Evolutionary conservation across 257 asterid species (phyloP), one percentile per base, ranked within the genome.

Genomic region (Haberlea rhodopensis): DNA sequence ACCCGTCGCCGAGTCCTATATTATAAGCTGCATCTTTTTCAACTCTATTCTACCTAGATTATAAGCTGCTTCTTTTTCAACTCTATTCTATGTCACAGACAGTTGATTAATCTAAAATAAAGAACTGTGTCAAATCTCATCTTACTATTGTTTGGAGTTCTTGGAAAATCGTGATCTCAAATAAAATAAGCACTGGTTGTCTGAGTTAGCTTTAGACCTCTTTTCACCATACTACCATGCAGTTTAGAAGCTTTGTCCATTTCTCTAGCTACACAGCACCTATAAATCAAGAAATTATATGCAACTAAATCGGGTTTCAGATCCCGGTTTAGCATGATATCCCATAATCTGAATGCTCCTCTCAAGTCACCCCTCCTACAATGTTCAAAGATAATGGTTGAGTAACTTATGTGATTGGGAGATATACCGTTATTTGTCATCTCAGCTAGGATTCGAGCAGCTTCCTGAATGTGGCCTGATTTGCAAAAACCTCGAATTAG

Each of bases 321-420:
- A 67, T 82, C 90, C 62, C 60, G 68, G 26, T 62, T 61, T 19
- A 83, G 65, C 97, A 92, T 92, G 40, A 85, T 56, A 34, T 84
- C 88, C 99, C 96, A 92, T 60, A 85, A 61, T 60, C 70, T 63
- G 46, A 78, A 77, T 21, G 96, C 97, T 63, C 56, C 89, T 53
- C 53, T 69, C 76, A 89, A 82, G 71, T 89, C 80, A 59, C 96
- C 88, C 70, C 64, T 82, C 64, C 82, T 74, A 73, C 95, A 92
- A 46, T 71, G 71, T 63, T 79, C 87, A 27, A 70, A 70, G 62
- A 89, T 77, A 27, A 89, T 73, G 0, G 95, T 89, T 7, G 95
- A 82, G 76, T 85, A 92, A 68, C 94, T 89, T 49, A 85, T 69
- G 22, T 97, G 87, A 69, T 92, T 96, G 1, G 96, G 96, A 57